Conservation (phyloP, 176 grass and related monocot species). For the Alopecurus myosuroides region DNA sequence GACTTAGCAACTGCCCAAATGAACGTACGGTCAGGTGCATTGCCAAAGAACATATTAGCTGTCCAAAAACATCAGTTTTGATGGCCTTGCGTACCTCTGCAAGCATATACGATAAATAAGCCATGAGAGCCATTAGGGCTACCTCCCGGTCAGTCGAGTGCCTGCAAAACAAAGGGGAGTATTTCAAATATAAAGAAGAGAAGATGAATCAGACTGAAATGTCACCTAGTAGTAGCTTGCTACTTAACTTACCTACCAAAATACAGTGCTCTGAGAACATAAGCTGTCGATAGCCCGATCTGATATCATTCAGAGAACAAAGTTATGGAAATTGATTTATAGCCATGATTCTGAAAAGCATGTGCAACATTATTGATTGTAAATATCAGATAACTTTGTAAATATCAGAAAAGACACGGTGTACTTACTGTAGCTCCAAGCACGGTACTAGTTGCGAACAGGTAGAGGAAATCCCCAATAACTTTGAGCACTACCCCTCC, state of each 20-base stretch:
- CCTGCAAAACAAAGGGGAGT: constrained; percentile 35
- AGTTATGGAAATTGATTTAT: not conserved
- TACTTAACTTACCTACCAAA: constrained; percentile 89
- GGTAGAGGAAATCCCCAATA: constrained; percentile 73
- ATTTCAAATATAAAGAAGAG: not conserved
- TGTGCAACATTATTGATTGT: not conserved
- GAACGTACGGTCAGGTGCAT: not conserved
- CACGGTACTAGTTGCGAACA: constrained; percentile 68
- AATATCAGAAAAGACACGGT: not conserved
- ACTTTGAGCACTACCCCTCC: constrained; percentile 41
- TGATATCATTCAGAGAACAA: constrained; percentile 29
- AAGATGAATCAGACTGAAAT: not conserved
- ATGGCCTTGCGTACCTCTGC: constrained; percentile 57
- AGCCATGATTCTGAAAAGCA: not conserved
- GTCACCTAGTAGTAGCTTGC: not conserved
- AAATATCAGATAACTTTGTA: not conserved
- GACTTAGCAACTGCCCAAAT: constrained; percentile 43
- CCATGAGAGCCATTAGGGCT: constrained; percentile 87
- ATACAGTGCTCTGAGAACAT: constrained; percentile 81
- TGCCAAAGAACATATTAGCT: not conserved
- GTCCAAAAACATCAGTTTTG: not conserved
- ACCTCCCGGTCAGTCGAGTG: constrained; percentile 93
- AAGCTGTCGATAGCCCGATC: constrained; percentile 83
- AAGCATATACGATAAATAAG: constrained; percentile 91
- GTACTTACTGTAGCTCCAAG: constrained; percentile 73